Percentiles rank a stretch among this genome's conserved stretches.
Conservation (phyloP, 2,329 filamentous ascomycete genomes). For the Harringtonia lauricola region DNA sequence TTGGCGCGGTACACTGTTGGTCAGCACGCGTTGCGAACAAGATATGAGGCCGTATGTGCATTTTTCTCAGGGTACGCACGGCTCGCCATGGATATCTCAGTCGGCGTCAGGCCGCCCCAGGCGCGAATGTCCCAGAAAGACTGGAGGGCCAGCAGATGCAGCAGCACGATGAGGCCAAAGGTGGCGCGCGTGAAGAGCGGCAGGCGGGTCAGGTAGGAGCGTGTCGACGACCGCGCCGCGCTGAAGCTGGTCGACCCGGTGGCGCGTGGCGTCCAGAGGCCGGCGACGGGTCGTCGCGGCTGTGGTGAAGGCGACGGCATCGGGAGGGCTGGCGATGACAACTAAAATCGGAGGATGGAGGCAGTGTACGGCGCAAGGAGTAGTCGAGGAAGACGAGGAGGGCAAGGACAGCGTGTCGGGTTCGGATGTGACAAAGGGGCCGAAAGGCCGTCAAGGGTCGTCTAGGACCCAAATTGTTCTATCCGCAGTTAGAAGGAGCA, state of each 20-base stretch:
- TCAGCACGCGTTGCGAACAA: not conserved
- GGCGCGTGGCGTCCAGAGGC: constrained; percentile 7
- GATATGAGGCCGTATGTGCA: not conserved
- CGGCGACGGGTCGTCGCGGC: constrained; percentile 4
- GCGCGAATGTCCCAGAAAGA: constrained; percentile 59
- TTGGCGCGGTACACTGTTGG: constrained; percentile 77
- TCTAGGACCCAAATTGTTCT: too few relatives aligned
- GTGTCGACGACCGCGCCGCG: constrained; percentile 54
- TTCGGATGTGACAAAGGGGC: too few relatives aligned
- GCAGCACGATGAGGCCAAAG: constrained; percentile 51
- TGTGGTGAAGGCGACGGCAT: constrained; percentile 10
- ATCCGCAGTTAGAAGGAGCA: too few relatives aligned
- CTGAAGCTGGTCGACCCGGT: constrained; percentile 41
- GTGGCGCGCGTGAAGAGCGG: constrained; percentile 75
- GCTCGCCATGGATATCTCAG: constrained; percentile 58
- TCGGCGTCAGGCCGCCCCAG: constrained; percentile 72
- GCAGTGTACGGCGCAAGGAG: not conserved
- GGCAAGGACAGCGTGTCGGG: too few relatives aligned
- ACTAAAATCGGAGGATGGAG: too few relatives aligned
- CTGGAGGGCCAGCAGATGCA: constrained; percentile 61
- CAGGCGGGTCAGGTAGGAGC: constrained; percentile 74
- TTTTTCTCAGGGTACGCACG: constrained; percentile 49
- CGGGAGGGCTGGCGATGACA: not conserved
- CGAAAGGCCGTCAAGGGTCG: too few relatives aligned
- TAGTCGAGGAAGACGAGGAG: not conserved